Conservation (phyloP, 371 early-diverging fungal genomes). For the Coemansia sp. region DNA sequence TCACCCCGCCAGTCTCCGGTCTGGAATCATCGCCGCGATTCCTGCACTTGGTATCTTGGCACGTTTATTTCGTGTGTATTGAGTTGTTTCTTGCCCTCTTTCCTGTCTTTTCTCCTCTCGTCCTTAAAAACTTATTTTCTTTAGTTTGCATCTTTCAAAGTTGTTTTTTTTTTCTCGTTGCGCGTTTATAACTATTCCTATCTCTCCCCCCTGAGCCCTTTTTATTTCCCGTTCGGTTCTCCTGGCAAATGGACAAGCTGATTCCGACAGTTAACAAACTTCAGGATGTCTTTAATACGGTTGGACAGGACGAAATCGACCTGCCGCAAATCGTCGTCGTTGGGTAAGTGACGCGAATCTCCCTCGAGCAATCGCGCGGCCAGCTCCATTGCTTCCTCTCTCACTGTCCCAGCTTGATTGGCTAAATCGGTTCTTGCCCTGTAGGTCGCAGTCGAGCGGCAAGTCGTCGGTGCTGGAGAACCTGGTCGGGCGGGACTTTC, state of each 20-base stretch:
- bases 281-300: constrained; percentile 88
- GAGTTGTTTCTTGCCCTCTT: neutral
- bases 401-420: no score
- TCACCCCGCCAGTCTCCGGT: no score
- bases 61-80: neutral
- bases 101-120: constrained; percentile 3
- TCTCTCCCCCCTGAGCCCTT: neutral
- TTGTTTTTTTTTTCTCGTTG: no score
- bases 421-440: neutral
- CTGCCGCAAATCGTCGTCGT: constrained; percentile 90
- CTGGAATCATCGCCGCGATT: no score
- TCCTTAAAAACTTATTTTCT: no score
- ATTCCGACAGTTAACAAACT: constrained; percentile 86
- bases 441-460: constrained; percentile 83
- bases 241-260: constrained; percentile 69
- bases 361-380: no score
- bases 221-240: constrained; percentile 10
- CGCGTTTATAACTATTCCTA: neutral
- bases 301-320: constrained; percentile 79
- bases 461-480: constrained; percentile 92
- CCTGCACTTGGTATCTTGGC: no score
- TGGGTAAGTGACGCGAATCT: constrained; percentile 54
- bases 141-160: no score
- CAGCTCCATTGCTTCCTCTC: no score
- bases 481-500: constrained; percentile 86